Evolutionary conservation across 371 early-diverging fungal species (phyloP), one percentile per base, ranked within the genome.

Genomic region (Blastocladiella emersonii): DNA sequence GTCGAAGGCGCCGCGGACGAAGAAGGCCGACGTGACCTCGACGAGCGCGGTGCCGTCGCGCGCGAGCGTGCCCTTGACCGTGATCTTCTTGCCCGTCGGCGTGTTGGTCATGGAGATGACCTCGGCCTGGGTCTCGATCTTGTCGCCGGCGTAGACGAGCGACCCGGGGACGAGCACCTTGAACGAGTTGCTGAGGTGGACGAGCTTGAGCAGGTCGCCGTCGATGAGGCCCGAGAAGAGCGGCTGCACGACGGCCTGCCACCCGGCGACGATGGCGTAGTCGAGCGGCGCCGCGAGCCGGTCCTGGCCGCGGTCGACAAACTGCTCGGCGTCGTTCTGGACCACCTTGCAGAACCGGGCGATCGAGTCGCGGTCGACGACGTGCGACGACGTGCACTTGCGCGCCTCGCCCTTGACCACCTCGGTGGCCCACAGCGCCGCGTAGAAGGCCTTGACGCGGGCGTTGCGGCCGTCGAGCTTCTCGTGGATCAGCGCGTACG

Each of bases 121-220:
- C 61, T 82, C 74, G 35, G 86, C 84, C 65, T 77, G 74, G 23
- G 93, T 89, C 66, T 86, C 84, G 39, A 94, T 89, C 34, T 82
- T 74, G 69, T 94, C 94, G 61, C 93, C 93, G 57, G 82, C 85
- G 72, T 84, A 76, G 53, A 93, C 78, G n/a, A 86, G 81, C 67
- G 85, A 84, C 53, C 83, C 82, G 34, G 83, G 80, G 49, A 88
- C 88, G 53, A 93, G 74, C 70, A 91, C 81, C 66, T 89, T 85
- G 86, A 92, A 94, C 39, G 91, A 90, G 79, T 95, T 95, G 69
- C 88, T 86, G 64, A 95, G 80, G 73, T 95, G 96, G 56, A 95
- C 95, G 34, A 95, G 79, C 65, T 86, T 83, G 70, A 94, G 78
- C 55, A 95, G 79, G 71, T 95, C 93, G 62, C 93, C 95, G 72